A percentile compares a stretch with the other conserved stretches of the same genome.
Evolutionary conservation across 345 rosid species (phyloP).

Genomic region (Kernera saxatilis): DNA sequence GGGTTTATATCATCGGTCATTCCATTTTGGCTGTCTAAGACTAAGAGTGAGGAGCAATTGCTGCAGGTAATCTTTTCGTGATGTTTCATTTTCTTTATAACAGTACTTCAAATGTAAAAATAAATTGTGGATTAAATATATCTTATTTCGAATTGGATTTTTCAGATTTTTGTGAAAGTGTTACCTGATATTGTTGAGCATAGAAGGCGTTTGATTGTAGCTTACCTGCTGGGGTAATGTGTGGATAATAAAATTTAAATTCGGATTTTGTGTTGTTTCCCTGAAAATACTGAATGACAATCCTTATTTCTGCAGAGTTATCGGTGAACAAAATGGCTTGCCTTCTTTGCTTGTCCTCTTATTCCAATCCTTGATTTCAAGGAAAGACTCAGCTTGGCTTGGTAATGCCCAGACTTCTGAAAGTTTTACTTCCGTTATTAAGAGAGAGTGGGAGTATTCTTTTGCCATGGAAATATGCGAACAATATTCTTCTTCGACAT

Average conservation of each 20-base stretch:
- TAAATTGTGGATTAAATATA: neutral
- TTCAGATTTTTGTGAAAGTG: constrained; percentile 72
- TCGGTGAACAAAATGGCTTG: constrained; percentile 75
- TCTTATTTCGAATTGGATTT: constrained; percentile 1
- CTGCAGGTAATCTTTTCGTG: constrained; percentile 52
- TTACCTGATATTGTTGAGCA: constrained; percentile 77
- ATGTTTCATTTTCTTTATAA: neutral
- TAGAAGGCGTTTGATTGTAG: constrained; percentile 66
- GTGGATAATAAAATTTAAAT: neutral
- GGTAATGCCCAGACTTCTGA: constrained; percentile 26
- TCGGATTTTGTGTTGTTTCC: neutral
- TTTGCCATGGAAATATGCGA: constrained; percentile 75
- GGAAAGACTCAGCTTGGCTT: constrained; percentile 42
- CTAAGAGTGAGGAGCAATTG: constrained; percentile 45
- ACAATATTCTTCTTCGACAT: constrained; percentile 64
- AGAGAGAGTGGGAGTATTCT: constrained; percentile 75
- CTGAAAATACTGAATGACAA: neutral
- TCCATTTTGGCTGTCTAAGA: constrained; percentile 79
- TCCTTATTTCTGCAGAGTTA: constrained; percentile 45
- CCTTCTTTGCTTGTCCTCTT: constrained; percentile 74
- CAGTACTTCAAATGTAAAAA: neutral
- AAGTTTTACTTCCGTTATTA: constrained; percentile 32
- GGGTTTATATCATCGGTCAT: constrained; percentile 69
- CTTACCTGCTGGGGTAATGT: constrained; percentile 68
- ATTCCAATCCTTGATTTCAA: constrained; percentile 54